Base-by-base conservation (phyloP, 163 green algal genomes). In the Volvox carteri region DNA sequence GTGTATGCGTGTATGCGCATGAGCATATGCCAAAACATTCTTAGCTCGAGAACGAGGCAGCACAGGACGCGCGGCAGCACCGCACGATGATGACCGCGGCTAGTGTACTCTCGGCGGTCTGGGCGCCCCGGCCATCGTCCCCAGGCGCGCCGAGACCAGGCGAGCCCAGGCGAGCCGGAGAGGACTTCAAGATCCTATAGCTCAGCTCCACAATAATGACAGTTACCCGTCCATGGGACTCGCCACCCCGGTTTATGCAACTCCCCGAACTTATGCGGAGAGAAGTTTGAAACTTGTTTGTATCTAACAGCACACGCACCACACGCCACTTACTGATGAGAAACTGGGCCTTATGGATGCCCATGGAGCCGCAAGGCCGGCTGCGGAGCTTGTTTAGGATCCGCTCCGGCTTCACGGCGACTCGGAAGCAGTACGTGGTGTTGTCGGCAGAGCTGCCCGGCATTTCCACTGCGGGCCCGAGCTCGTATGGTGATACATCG, bases 261-360 rank as follows among this genome's bases (percentile, higher is more conserved):
- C 62, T 39, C 62, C n/a, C 21, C 25, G 16, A 25, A 5, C n/a
- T n/a, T n/a, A n/a, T n/a, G n/a, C n/a, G n/a, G n/a, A n/a, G n/a
- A n/a, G n/a, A n/a, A n/a, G n/a, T n/a, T n/a, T n/a, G n/a, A n/a
- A n/a, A n/a, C n/a, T n/a, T n/a, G n/a, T n/a, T n/a, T n/a, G n/a
- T n/a, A n/a, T n/a, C n/a, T n/a, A n/a, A n/a, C n/a, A n/a, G n/a
- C n/a, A n/a, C n/a, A n/a, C n/a, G n/a, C n/a, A n/a, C n/a, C n/a
- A n/a, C n/a, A n/a, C n/a, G n/a, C n/a, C n/a, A n/a, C 62, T 73
- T 39, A 73, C 62, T 73, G 28, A 73, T 73, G 9, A 73, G 14
- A 8, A 73, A 73, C 14, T 73, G 62, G 62, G 37, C 62, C 62
- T 73, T 73, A 28, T 73, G 37, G 16, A 73, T 42, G 11, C 37